phyloP scores from a whole-genome alignment of 352 stramenopile genomes.

The Phytophthora sp. region DNA sequence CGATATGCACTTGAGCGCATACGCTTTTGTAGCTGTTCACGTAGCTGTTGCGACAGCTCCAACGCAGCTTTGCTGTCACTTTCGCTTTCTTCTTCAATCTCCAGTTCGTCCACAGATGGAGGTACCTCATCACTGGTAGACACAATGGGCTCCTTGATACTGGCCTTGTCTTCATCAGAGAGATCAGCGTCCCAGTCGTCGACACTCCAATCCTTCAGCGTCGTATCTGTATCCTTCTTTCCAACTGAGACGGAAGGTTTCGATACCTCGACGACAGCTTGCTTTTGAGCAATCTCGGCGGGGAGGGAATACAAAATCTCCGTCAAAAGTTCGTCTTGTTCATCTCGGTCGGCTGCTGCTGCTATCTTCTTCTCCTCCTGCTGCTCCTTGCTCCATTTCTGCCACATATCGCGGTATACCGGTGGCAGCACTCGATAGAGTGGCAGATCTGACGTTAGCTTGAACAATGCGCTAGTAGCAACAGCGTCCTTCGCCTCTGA shows the following conservation, averaged over 20 bases:
- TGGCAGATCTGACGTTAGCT: constrained; percentile 79
- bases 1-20: constrained; percentile 48
- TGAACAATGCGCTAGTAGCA: constrained; percentile 88
- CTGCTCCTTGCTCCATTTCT: constrained; percentile 58
- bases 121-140: neutral
- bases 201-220: constrained; percentile 61
- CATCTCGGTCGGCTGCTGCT: constrained; percentile 45
- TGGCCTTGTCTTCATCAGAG: constrained; percentile 36
- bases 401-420: constrained; percentile 90
- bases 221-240: constrained; percentile 10
- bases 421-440: constrained; percentile 91
- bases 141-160: constrained; percentile 2
- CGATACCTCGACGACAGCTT: constrained; percentile 26
- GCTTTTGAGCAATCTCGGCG: constrained; percentile 54
- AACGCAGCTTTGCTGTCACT: constrained; percentile 23
- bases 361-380: constrained; percentile 43
- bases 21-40: constrained; percentile 41
- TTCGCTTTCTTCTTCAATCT: constrained; percentile 30
- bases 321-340: constrained; percentile 62
- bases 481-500: constrained; percentile 80
- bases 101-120: constrained; percentile 2
- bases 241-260: neutral
- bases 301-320: constrained; percentile 58
- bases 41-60: constrained; percentile 45
- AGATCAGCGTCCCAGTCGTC: constrained; percentile 80